Evolutionary conservation across 257 asterid genomes (phyloP), one percentile per base, ranked within the genome.

Genomic region (Perilla frutescens): DNA sequence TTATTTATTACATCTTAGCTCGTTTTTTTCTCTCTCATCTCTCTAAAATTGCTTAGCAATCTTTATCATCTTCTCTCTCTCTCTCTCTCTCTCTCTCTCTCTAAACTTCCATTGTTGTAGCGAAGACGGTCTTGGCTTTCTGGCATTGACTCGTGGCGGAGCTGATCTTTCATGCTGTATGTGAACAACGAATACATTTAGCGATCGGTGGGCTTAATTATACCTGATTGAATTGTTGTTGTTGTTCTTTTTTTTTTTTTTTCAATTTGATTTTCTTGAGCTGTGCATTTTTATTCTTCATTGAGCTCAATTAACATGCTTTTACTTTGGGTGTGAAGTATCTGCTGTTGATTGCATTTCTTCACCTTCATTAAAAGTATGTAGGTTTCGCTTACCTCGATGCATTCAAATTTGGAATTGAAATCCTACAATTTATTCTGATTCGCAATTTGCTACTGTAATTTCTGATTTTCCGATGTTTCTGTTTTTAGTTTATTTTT

Each of bases 91-190:
- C n/a, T n/a, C 54, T 69, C 78, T 69, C 80, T 64, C 73, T 77
- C 78, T 51, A 29, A 53, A 78, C 73, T 66, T 69, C 69, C 59
- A 62, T 80, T 65, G 71, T 71, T 75, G 56, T 66, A 78, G 82
- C 82, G 80, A 72, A 49, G 87, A 79, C 76, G 77, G 89, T 74
- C 87, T 82, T 74, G 66, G 76, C 79, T 83, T 81, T 87, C 90
- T 81, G 89, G 91, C 92, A 87, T 86, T 89, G 91, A 87, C 88
- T 72, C 73, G 50, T 59, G 70, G 80, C 63, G 70, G 58, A 57
- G 79, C 54, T 68, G 76, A 43, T 75, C 66, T 55, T 71, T 81
- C 81, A 80, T 78, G 87, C 78, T 67, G 73, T 68, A 51, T 61
- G 67, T 68, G 66, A 53, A 68, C 58, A 54, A 59, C 58, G 51